Evolutionary conservation across 768 basidiomycete species (phyloP), one percentile per base, ranked within the genome.

Genomic region (Termitomyces sp.): DNA sequence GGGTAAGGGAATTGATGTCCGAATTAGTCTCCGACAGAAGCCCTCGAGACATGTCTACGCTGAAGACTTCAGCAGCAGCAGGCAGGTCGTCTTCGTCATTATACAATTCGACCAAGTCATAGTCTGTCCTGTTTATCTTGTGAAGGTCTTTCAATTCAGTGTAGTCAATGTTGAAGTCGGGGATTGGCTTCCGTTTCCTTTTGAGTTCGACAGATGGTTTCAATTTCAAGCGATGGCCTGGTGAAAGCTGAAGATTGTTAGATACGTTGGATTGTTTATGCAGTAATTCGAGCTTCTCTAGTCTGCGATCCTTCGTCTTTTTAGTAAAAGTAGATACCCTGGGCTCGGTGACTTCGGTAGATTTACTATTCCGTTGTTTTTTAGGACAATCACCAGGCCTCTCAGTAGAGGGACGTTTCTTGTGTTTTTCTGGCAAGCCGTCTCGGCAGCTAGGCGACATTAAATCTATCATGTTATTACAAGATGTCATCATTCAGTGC

Each of bases 361-460:
- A 33, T 22, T 63, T 54, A 16, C 31, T 58, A 46, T 48, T 36
- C 31, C 39, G 45, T 22, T 39, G 44, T 42, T 36, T 30, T 46
- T 22, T 54, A n/a, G 57, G 53, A 41, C 41, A 42, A 24, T 61
- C 50, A 11, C 58, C 52, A 16, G 63, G 34, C 42, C 65, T 63
- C 34, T 44, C 59, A 16, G 50, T 58, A 57, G 59, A 55, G 22
- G 44, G 44, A 37, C 61, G 61, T 61, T 44, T 66, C 61, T 71
- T 73, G 62, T 62, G 80, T 27, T 85, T 85, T 54, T 81, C 83
- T 15, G 69, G 63, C 13, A 88, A 65, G 1, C 91, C 91, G 24
- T 92, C 87, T 39, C 85, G 81, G 65, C 91, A 93, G 67, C 91
- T 94, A 62, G 33, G 36, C 15, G 18, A 30, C 11, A 27, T 30